Evolutionary conservation across 169 alveolate species (phyloP), one percentile per base, ranked within the genome.

Genomic region (Plasmodium billcollinsi): DNA sequence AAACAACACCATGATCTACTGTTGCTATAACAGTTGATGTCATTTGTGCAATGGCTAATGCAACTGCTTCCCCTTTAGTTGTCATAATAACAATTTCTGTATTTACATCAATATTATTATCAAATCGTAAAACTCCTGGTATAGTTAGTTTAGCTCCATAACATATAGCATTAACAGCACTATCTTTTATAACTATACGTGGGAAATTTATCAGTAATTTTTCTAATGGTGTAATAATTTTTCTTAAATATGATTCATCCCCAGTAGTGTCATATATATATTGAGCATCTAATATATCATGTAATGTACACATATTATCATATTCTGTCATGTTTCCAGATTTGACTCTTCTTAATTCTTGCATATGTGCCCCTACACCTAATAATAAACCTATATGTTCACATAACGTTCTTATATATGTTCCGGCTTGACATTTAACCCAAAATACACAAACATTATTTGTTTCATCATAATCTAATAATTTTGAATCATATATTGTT

Each of bases 311-410:
- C 98, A 99, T 95, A 89, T 98, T 97, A 61, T 98, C 98, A 91
- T 98, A 97, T 93, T 99, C 99, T 52, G 98, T 96, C 89, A 98
- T 95, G 80, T 97, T 95, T 7, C 99, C 99, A 12, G 99, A 97
- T 78, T 99, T 94, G 15, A 98, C 99, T 88, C 99, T 96, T 90
- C 99, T 96, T 62, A 99, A 97, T 95, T 99, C 99, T 95, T 98
- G 99, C 99, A 99, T 99, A 94, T 99, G 99, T 9, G 99, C 99
- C 9, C 99, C 99, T 61, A 97, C 97, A 65, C 99, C 99, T 65
- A 99, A 94, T 52, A 99, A 92, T 67, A 98, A 95, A 43, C 99
- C 99, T 95, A 99, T 89, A 93, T 99, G 99, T 45, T 99, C 99
- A 93, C 99, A 99, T 92, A 98, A 94, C 21, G 99, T 99, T 66